Evolutionary conservation across 345 rosid genomes (phyloP).

Genomic region (Rhodamnia argentea): DNA sequence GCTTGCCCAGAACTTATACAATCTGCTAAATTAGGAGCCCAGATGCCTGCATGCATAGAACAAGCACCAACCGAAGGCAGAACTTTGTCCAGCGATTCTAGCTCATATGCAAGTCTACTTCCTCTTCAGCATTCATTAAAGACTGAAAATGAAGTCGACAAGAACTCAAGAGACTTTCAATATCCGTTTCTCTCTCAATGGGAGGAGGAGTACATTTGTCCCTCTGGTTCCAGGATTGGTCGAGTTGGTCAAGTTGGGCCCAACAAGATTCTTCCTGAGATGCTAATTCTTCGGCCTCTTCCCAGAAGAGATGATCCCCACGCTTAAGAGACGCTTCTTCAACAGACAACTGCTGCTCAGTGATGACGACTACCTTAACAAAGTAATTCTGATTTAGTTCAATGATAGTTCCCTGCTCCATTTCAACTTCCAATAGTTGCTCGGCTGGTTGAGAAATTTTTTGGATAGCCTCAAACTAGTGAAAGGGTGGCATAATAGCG

Average conservation of each 20-base stretch:
- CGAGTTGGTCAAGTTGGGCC: conserved; percentile 73
- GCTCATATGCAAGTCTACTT: not conserved
- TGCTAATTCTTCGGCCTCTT: conserved; percentile 93
- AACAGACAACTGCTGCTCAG: conserved; percentile 73
- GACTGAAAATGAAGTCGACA: not conserved
- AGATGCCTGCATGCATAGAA: conserved; percentile 15
- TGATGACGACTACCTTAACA: conserved; percentile 72
- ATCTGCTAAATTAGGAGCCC: conserved; percentile 30
- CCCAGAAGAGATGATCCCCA: conserved; percentile 89
- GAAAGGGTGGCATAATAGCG: no score
- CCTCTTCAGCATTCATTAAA: not conserved
- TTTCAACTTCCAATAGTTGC: conserved; percentile 66
- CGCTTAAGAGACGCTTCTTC: conserved; percentile 75
- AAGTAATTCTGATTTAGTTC: conserved; percentile 77
- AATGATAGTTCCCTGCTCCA: conserved; percentile 61
- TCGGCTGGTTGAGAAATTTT: not conserved
- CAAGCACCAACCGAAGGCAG: conserved; percentile 23
- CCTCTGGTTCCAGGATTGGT: conserved; percentile 60
- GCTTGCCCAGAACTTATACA: conserved; percentile 43
- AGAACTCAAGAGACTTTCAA: not conserved
- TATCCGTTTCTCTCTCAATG: not conserved
- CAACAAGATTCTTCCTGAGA: conserved; percentile 93
- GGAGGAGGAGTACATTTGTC: not conserved
- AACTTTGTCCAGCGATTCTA: conserved; percentile 8
- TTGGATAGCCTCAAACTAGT: no score